Conservation (phyloP, 805 yeast genomes). For the Zygotorulaspora florentina region DNA sequence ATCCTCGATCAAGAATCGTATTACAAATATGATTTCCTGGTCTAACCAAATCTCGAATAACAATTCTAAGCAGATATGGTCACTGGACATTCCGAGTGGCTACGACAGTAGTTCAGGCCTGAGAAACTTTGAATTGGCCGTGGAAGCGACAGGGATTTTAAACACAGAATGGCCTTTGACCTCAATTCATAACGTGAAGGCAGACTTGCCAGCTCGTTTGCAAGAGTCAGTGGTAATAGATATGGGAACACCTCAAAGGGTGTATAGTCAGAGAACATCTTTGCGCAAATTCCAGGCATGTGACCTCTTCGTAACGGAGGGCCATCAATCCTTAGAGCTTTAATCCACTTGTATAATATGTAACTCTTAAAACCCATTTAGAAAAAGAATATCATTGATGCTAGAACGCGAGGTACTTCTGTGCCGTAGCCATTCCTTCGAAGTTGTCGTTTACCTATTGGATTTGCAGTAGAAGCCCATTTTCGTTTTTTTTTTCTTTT, state of each 20-base stretch:
- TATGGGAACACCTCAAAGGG: slow-evolving; percentile 62
- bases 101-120: slow-evolving; percentile 76
- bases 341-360: slow-evolving; percentile 4
- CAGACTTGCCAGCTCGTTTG: slow-evolving; percentile 8
- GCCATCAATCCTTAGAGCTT: slow-evolving; percentile 15
- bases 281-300: slow-evolving; percentile 46
- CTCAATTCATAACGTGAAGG: slow-evolving; percentile 40
- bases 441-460: not conserved
- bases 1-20: slow-evolving; percentile 21
- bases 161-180: slow-evolving; percentile 71
- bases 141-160: slow-evolving; percentile 54
- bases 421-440: not conserved
- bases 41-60: slow-evolving; percentile 40
- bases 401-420: not conserved
- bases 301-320: slow-evolving; percentile 28
- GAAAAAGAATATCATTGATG: not conserved
- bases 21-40: slow-evolving; percentile 56
- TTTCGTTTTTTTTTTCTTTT: not conserved
- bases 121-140: slow-evolving; percentile 32
- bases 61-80: slow-evolving; percentile 32
- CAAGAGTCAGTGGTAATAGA: slow-evolving; percentile 57
- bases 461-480: not conserved
- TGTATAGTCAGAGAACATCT: slow-evolving; percentile 40
- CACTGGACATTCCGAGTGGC: slow-evolving; percentile 80
- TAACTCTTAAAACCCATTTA: not conserved